phyloP scores from a whole-genome alignment of 2,329 filamentous ascomycete species.

The Alternaria brassicicola region DNA sequence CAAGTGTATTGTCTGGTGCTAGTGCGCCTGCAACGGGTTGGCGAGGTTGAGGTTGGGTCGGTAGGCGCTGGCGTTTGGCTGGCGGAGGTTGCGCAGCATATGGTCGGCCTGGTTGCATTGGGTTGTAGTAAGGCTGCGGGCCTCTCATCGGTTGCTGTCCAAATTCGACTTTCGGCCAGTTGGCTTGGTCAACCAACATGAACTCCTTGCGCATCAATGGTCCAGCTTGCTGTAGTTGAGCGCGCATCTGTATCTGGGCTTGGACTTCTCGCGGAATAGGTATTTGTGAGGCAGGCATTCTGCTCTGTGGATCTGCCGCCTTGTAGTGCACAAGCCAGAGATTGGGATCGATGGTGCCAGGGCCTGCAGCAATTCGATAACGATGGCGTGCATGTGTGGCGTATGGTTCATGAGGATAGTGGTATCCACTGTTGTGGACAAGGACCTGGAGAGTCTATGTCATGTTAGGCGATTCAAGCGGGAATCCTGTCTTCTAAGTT shows the following conservation, averaged over 20 bases:
- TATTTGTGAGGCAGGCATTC: slow-evolving; percentile 71
- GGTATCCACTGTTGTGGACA: slow-evolving; percentile 80
- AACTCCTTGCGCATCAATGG: slow-evolving; percentile 87
- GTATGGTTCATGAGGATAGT: slow-evolving; percentile 71
- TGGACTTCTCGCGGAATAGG: slow-evolving; percentile 66
- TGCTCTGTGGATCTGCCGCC: slow-evolving; percentile 73
- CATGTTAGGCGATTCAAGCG: slow-evolving; percentile 5
- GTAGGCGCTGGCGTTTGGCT: slow-evolving; percentile 53
- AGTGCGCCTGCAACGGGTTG: slow-evolving; percentile 44
- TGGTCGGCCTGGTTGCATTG: slow-evolving; percentile 42
- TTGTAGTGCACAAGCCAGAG: slow-evolving; percentile 94
- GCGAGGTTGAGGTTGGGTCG: slow-evolving; percentile 52
- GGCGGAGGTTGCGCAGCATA: slow-evolving; percentile 52
- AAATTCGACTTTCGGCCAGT: slow-evolving; percentile 85
- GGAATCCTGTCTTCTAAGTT: neutral
- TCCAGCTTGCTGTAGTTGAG: slow-evolving; percentile 71
- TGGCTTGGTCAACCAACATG: slow-evolving; percentile 85
- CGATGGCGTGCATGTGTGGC: slow-evolving; percentile 81
- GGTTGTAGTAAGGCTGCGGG: slow-evolving; percentile 44
- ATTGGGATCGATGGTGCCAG: slow-evolving; percentile 74
- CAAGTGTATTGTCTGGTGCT: slow-evolving; percentile 60
- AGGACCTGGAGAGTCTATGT: slow-evolving; percentile 89
- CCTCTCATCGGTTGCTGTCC: slow-evolving; percentile 53
- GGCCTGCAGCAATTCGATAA: slow-evolving; percentile 80
- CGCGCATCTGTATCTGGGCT: slow-evolving; percentile 65